Evolutionary conservation across 352 stramenopile species (phyloP), one percentile per base, ranked within the genome.

Genomic region (Phytopythium sindhum): DNA sequence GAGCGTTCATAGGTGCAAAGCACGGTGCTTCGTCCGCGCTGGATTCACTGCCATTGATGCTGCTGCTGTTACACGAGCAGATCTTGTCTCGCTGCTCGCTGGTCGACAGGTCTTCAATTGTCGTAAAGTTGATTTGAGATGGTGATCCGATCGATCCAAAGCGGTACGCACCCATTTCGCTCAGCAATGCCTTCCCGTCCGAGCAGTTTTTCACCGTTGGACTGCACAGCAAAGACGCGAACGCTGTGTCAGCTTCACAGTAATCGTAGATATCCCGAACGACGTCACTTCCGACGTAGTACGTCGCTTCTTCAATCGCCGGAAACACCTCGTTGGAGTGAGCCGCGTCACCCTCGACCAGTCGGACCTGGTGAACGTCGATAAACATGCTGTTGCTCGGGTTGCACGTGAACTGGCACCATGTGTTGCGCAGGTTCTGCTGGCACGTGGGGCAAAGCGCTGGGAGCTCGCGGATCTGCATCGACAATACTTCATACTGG

Each of bases 321-420:
- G 86, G 80, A 48, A 88, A 91, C 29, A 90, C 67, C 10, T 85
- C 68, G n/a, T 69, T 66, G 2, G 66, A 35, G 58, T 89, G 77
- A 3, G 73, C 67, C 1, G 57, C 52, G 56, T 92, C 81, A 54
- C 80, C 77, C 21, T 75, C 56, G 63, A 90, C 73, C 19, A 94
- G 66, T 6, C 80, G 78, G 2, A 94, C 81, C 48, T 91, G 80
- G 2, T 76, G 74, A 23, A 89, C 77, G 14, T 92, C 79, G 52
- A 94, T 66, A 50, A 90, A 94, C 66, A 88, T 68, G 48, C 78
- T 88, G 66, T 94, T 91, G 68, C 67, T 94, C 12, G 86, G 86
- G 63, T 88, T 84, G 64, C 86, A 94, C 8, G 80, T 81, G 57
- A 88, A 90, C 53, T 92, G 84, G 68, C 84, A 94, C 81, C 81